These are phyloP conservation scores for Lotmaria passim DNA, from an alignment of 208 protist genomes.

Conservation along the genomic window DNA sequence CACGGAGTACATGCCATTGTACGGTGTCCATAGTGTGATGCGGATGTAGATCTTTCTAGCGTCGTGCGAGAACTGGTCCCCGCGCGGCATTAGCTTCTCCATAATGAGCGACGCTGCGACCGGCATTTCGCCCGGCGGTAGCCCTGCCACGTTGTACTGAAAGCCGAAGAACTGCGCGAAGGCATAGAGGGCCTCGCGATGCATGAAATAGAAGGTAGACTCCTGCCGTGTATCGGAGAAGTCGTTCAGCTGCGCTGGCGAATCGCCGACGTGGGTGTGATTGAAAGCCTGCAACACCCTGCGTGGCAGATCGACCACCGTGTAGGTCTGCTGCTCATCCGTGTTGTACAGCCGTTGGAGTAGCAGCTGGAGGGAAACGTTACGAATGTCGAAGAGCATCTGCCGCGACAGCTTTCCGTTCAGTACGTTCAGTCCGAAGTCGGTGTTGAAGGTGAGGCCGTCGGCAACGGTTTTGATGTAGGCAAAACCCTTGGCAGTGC, in stretches of 20 bases:
- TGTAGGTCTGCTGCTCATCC: constrained; percentile 89
- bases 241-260: constrained; percentile 54
- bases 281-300: constrained; percentile 60
- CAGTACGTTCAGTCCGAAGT: constrained; percentile 62
- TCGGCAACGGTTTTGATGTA: constrained; percentile 84
- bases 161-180: constrained; percentile 86
- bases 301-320: constrained; percentile 71
- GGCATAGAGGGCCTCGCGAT: constrained; percentile 87
- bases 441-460: constrained; percentile 82
- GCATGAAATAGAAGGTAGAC: constrained; percentile 79
- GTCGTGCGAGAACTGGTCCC: constrained; percentile 44
- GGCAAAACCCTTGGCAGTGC: constrained; percentile 36
- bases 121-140: constrained; percentile 73
- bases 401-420: constrained; percentile 54
- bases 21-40: constrained; percentile 70
- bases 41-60: constrained; percentile 57
- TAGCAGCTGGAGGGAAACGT: constrained; percentile 74
- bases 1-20: constrained; percentile 65
- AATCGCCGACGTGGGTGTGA: constrained; percentile 43
- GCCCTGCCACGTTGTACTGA: constrained; percentile 61
- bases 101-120: constrained; percentile 74
- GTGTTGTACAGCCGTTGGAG: constrained; percentile 81
- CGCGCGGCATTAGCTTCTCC: constrained; percentile 64
- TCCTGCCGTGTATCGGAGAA: constrained; percentile 72
- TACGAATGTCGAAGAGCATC: constrained; percentile 67